These are phyloP conservation scores for Mariannaea elegans DNA, from an alignment of 2,329 filamentous ascomycete species.

Conservation along the genomic window DNA sequence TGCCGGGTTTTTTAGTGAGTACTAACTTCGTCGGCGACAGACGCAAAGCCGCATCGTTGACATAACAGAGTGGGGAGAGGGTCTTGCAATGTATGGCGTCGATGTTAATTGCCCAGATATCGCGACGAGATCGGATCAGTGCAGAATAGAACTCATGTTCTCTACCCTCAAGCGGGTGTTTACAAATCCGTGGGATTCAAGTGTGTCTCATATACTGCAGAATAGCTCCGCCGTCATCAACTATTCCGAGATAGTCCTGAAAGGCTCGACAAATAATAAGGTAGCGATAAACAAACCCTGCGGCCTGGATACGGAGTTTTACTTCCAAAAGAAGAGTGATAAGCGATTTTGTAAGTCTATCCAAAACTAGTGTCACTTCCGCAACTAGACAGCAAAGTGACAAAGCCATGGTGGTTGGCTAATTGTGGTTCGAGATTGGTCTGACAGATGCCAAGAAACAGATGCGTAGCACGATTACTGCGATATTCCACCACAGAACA, in stretches of 20 bases:
- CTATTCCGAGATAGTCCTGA: neutral
- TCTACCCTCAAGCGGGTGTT: neutral
- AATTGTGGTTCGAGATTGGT: neutral
- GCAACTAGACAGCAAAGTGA: too few relatives aligned
- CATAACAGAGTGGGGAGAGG: neutral
- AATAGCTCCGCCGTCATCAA: neutral
- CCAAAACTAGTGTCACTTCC: neutral
- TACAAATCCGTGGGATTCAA: neutral
- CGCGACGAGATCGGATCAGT: neutral
- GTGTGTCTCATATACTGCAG: neutral
- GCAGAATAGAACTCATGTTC: neutral
- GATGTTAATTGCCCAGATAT: neutral
- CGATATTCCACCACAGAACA: neutral
- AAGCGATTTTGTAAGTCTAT: neutral
- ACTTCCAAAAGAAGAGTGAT: too few relatives aligned
- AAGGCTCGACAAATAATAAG: neutral
- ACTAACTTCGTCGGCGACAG: too few relatives aligned
- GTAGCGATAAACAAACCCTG: too few relatives aligned
- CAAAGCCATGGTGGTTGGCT: neutral
- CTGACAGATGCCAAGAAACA: neutral
- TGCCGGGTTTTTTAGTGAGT: too few relatives aligned
- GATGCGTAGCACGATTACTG: slow-evolving; percentile 4
- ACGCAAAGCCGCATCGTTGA: too few relatives aligned
- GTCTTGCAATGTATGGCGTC: slow-evolving; percentile 3
- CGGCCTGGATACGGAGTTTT: too few relatives aligned